Base-by-base conservation (phyloP, 2,329 filamentous ascomycete genomes). In the Monosporascus sp. region DNA sequence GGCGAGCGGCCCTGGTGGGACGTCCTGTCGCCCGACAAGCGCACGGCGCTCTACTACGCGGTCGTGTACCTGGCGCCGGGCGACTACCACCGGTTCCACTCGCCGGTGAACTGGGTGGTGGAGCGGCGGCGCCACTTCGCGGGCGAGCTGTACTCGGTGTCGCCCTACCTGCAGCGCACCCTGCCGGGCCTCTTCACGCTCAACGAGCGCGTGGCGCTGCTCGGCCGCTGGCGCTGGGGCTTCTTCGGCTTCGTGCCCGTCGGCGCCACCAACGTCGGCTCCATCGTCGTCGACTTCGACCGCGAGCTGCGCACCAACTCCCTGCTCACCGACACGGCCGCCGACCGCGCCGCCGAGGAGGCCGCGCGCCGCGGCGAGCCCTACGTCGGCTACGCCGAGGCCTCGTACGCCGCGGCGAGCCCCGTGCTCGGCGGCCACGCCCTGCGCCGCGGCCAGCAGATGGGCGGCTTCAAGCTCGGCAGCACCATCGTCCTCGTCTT, bases 21-120 rank as follows among this genome's bases (percentile, higher is more conserved):
- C 43, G 74, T 85, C n/a, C 73, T 87, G 25, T 80, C 81, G 6
- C 71, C 77, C 20, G 80, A 82, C 50, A 81, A 81, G 69, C 79
- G 75, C 70, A 90, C 87, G 5, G 83, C 87, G 9, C 81, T 99
- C 7, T 96, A 96, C 77, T 99, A 97, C 72, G 89, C 80, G 56
- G 95, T 99, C 58, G 85, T 99, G 66, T 99, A 99, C 73, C 84
- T 99, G 44, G 94, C 95, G 0, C 94, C 94, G 0, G 94, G 94
- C 49, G 95, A 99, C 75, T 99, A 99, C 74, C 94, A 99, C 74
- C 89, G 93, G 59, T 99, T 97, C 77, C 95, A 99, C 75, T 96
- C 90, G 1, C 94, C 94, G 0, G 87, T 90, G 2, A 88, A 90
- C 62, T 99, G 94, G 94, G 91, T 99, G 17, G 94, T 94, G 36